Conservation (phyloP, 768 basidiomycete genomes). For the Tulasnella sp. region DNA sequence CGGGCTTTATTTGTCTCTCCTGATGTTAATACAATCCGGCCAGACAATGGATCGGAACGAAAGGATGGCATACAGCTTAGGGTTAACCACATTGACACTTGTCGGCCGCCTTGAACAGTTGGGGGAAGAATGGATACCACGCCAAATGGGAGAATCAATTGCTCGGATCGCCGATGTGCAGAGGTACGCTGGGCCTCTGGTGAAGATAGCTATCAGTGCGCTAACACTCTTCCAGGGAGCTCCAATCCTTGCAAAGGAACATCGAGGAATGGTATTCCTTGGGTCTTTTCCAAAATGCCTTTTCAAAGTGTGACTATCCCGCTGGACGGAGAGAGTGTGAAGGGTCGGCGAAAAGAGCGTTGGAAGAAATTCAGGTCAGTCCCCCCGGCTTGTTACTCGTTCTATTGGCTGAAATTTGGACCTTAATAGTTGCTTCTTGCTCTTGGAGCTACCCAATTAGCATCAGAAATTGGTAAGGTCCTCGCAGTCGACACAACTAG, state of each 20-base stretch:
- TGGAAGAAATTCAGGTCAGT: neutral
- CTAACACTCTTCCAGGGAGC: neutral
- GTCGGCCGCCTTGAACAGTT: no score
- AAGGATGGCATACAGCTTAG: no score
- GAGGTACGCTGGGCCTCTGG: neutral
- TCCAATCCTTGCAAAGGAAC: neutral
- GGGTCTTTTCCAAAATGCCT: neutral
- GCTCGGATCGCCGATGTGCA: neutral
- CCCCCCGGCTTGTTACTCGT: no score
- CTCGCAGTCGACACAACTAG: no score
- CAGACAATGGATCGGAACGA: neutral
- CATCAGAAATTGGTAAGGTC: neutral
- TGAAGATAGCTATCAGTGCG: neutral
- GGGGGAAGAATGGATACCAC: no score
- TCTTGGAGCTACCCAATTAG: neutral
- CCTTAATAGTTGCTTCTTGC: neutral
- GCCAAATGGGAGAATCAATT: no score
- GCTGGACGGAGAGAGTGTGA: no score
- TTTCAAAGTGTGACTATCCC: neutral
- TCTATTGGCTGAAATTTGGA: neutral
- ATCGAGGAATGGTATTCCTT: neutral
- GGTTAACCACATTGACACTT: no score
- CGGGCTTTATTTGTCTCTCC: neutral
- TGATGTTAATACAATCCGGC: neutral
- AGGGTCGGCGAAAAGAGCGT: no score